These are phyloP conservation scores for Mycogone perniciosa DNA, from an alignment of 2,329 filamentous ascomycete genomes.

Conservation along the genomic window DNA sequence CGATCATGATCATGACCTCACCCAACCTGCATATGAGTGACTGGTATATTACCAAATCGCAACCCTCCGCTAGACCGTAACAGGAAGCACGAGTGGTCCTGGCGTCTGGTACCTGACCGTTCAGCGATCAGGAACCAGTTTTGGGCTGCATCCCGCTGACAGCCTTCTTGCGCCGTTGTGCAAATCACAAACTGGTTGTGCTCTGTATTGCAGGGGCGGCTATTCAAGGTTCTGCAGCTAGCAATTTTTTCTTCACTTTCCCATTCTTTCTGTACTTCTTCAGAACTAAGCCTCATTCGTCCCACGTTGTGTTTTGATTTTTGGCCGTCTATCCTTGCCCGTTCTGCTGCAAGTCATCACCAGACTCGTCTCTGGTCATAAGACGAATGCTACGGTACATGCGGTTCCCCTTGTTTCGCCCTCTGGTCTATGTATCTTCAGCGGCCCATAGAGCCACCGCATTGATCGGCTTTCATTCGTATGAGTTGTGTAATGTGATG, in stretches of 20 bases:
- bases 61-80: constrained; percentile 23
- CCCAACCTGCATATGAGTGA: constrained; percentile 19
- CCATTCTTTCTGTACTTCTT: background rate
- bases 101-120: constrained; percentile 27
- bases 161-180: too few species aligned
- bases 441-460: background rate
- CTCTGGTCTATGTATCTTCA: background rate
- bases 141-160: constrained; percentile 3
- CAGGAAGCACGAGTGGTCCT: constrained; percentile 23
- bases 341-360: constrained; percentile 8
- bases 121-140: constrained; percentile 24
- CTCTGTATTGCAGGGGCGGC: constrained; percentile 17
- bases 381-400: background rate
- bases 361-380: background rate
- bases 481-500: constrained; percentile 11
- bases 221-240: constrained; percentile 29
- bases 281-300: constrained; percentile 3
- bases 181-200: too few species aligned
- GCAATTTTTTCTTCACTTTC: constrained; percentile 4
- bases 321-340: background rate
- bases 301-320: background rate
- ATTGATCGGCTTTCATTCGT: background rate
- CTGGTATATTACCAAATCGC: constrained; percentile 30
- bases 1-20: constrained; percentile 31
- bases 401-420: constrained; percentile 3